Conservation (phyloP, 495 filamentous ascomycete genomes). For the Daldinia grandis region DNA sequence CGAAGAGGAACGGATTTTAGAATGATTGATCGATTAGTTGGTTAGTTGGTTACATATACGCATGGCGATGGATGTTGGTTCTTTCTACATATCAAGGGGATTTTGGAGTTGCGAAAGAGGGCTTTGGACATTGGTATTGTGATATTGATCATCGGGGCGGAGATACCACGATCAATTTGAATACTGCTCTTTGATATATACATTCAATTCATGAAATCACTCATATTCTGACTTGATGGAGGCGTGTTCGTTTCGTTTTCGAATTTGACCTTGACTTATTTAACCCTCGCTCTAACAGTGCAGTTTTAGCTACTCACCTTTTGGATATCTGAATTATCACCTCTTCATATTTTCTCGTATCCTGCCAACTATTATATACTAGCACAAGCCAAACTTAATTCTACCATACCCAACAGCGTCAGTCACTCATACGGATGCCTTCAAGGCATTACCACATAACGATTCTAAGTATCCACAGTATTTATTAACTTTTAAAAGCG, state of each 20-base stretch:
- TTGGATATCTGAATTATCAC: too few relatives aligned
- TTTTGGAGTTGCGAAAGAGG: not conserved
- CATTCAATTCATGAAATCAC: not conserved
- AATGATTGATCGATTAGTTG: not conserved
- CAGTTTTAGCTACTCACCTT: too few relatives aligned
- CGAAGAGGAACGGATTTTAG: not conserved
- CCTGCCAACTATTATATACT: too few relatives aligned
- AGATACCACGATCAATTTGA: slow-evolving; percentile 1
- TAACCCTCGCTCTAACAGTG: too few relatives aligned
- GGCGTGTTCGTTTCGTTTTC: too few relatives aligned
- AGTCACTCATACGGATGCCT: too few relatives aligned
- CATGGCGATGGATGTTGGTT: not conserved
- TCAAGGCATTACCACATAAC: too few relatives aligned
- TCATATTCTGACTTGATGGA: too few relatives aligned
- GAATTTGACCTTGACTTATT: too few relatives aligned
- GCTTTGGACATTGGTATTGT: not conserved
- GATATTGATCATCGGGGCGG: not conserved
- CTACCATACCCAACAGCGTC: too few relatives aligned
- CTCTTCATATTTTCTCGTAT: too few relatives aligned
- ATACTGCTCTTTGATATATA: not conserved
- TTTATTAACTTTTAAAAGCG: not conserved
- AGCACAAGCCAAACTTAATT: too few relatives aligned
- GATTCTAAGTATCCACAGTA: not conserved
- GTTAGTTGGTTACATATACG: not conserved
- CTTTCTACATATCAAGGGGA: not conserved